These are phyloP conservation scores for Fusarium neocosmosporiellum DNA, from an alignment of 2,329 filamentous ascomycete species.

Conservation along the genomic window DNA sequence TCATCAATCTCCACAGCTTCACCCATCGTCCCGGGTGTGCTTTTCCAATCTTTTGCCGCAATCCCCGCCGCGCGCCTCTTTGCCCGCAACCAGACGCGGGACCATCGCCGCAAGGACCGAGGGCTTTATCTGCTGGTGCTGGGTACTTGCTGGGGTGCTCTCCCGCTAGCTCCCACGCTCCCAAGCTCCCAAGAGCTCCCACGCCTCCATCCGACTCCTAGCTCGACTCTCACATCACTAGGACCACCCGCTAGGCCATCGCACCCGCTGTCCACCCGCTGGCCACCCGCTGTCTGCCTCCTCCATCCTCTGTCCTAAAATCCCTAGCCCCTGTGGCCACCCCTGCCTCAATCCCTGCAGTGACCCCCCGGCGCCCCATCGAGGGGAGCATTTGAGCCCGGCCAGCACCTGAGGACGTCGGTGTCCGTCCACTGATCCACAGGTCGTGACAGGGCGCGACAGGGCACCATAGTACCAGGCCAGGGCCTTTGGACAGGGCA, in stretches of 20 bases:
- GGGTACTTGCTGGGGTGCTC: constrained; percentile 9
- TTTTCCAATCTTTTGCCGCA: constrained; percentile 14
- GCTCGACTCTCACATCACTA: constrained; percentile 9
- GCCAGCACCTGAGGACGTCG: constrained; percentile 33
- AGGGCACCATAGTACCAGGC: constrained; percentile 22
- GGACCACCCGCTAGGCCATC: constrained; percentile 30
- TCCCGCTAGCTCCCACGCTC: constrained; percentile 13
- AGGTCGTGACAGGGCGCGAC: constrained; percentile 35
- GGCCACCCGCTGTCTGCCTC: constrained; percentile 26
- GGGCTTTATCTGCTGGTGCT: constrained; percentile 6
- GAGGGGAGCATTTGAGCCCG: constrained; percentile 12
- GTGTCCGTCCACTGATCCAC: constrained; percentile 35
- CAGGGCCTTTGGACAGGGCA: constrained; percentile 10
- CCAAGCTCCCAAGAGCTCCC: neutral
- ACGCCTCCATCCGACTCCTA: constrained; percentile 4
- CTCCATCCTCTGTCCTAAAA: constrained; percentile 26
- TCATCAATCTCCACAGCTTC: neutral
- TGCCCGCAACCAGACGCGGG: neutral
- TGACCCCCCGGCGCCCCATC: constrained; percentile 21
- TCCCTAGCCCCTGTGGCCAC: constrained; percentile 18
- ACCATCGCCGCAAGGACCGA: constrained; percentile 8
- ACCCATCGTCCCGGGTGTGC: neutral
- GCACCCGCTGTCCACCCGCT: constrained; percentile 38
- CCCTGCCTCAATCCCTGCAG: constrained; percentile 33
- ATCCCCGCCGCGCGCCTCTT: constrained; percentile 8